Conservation (phyloP, 2,329 filamentous ascomycete species). For the Tolypocladium pustulatum region DNA sequence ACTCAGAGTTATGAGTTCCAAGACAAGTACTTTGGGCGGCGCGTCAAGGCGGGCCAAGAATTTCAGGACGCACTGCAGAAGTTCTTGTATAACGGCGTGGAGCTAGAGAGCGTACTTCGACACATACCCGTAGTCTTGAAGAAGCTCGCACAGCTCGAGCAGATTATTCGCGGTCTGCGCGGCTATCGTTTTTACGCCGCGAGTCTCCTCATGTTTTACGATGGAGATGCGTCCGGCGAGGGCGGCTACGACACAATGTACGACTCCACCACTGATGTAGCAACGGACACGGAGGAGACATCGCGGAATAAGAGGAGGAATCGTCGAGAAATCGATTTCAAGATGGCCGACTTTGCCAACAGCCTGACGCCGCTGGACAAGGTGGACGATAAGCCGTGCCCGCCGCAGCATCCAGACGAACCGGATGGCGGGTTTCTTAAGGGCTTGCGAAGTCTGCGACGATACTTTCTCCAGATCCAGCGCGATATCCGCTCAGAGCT, state of each 20-base stretch:
- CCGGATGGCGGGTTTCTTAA: constrained; percentile 85
- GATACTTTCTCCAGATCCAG: constrained; percentile 83
- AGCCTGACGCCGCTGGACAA: constrained; percentile 83
- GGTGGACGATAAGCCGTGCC: constrained; percentile 54
- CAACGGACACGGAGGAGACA: constrained; percentile 48
- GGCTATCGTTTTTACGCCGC: constrained; percentile 94
- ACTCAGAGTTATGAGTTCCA: constrained; percentile 84
- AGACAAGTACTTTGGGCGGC: constrained; percentile 94
- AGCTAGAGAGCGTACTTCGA: constrained; percentile 65
- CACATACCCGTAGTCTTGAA: constrained; percentile 83
- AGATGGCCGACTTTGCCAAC: constrained; percentile 98
- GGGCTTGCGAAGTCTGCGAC: constrained; percentile 65
- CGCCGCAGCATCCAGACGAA: constrained; percentile 68
- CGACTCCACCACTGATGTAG: constrained; percentile 48
- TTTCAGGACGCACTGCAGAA: constrained; percentile 81
- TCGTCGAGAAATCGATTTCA: constrained; percentile 68
- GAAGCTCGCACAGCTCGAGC: constrained; percentile 74
- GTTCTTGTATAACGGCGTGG: constrained; percentile 85
- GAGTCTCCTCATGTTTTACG: constrained; percentile 90
- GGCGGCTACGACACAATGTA: constrained; percentile 38
- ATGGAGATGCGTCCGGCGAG: constrained; percentile 57
- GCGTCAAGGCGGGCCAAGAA: constrained; percentile 75
- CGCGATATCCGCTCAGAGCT: constrained; percentile 55
- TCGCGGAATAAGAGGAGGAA: constrained; percentile 35
- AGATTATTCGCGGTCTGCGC: constrained; percentile 66